Percentiles rank a stretch among this genome's conserved stretches.
Evolutionary conservation across 495 filamentous ascomycete species (phyloP).

Genomic region (Penicillium lagena): DNA sequence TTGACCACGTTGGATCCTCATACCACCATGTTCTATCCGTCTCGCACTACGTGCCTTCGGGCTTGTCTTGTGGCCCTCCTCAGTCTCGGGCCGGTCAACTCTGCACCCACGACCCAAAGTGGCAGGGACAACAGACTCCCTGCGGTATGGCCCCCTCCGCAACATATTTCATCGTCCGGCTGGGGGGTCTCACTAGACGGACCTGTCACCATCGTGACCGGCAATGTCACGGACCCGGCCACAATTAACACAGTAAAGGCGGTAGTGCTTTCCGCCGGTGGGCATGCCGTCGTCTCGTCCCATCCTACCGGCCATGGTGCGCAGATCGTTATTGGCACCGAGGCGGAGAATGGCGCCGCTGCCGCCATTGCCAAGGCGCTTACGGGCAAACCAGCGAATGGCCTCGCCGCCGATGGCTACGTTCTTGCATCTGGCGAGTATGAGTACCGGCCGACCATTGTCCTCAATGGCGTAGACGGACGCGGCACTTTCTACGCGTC

Average conservation of each 20-base stretch:
- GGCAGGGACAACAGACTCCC: background rate
- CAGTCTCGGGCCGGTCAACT: conserved; percentile 2
- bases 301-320: conserved; percentile 2
- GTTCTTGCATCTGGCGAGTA: conserved; percentile 6
- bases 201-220: conserved; percentile 6
- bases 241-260: conserved; percentile 6
- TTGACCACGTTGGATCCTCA: background rate
- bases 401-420: conserved; percentile 7
- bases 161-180: conserved; percentile 4
- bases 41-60: conserved; percentile 1
- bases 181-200: conserved; percentile 1
- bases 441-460: conserved; percentile 5
- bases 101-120: background rate
- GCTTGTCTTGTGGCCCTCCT: conserved; percentile 4
- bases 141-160: conserved; percentile 3
- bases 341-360: background rate
- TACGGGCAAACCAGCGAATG: conserved; percentile 6
- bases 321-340: conserved; percentile 10
- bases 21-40: conserved; percentile 1
- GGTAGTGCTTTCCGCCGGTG: conserved; percentile 4
- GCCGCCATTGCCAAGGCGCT: conserved; percentile 3
- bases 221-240: conserved; percentile 5
- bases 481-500: conserved; percentile 12
- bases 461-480: conserved; percentile 9
- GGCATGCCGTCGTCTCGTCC: conserved; percentile 1